A percentile compares a stretch with the other conserved stretches of the same genome.
Conservation (phyloP, 306 rosid genomes). For the Vigna radiata region DNA sequence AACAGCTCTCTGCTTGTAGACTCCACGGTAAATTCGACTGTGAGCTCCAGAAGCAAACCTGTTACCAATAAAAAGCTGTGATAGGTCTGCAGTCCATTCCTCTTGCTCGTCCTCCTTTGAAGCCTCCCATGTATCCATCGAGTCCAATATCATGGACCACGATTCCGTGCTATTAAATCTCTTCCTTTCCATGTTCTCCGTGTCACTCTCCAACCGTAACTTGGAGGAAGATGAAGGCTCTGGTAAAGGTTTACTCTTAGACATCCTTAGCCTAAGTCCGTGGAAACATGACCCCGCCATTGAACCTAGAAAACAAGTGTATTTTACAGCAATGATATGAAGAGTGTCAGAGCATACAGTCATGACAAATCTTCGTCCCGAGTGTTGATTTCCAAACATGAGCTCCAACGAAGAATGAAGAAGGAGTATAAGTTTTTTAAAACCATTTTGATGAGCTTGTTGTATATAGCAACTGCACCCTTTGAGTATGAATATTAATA, state of each 20-base stretch:
- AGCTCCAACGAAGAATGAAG: slow-evolving; percentile 42
- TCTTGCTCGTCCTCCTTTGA: slow-evolving; percentile 77
- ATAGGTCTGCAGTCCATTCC: slow-evolving; percentile 88
- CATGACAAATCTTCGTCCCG: slow-evolving; percentile 61
- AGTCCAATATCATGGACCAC: slow-evolving; percentile 91
- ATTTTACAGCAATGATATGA: background rate
- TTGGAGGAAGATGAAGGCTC: slow-evolving; percentile 57
- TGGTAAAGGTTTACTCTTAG: slow-evolving; percentile 65
- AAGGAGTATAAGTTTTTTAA: slow-evolving; percentile 46
- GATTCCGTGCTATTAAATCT: slow-evolving; percentile 87
- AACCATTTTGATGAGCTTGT: slow-evolving; percentile 32
- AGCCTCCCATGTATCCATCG: slow-evolving; percentile 84
- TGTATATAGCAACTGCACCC: slow-evolving; percentile 29
- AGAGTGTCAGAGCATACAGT: slow-evolving; percentile 47
- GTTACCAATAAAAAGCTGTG: slow-evolving; percentile 87
- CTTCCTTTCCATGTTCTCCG: slow-evolving; percentile 73
- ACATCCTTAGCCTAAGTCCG: slow-evolving; percentile 59
- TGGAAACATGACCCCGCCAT: slow-evolving; percentile 78
- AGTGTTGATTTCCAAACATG: slow-evolving; percentile 73
- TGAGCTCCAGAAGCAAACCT: slow-evolving; percentile 94
- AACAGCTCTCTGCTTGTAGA: slow-evolving; percentile 91
- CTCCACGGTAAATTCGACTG: slow-evolving; percentile 84
- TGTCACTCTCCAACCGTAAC: slow-evolving; percentile 50
- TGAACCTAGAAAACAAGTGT: slow-evolving; percentile 27
- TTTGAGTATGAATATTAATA: background rate